Evolutionary conservation across 2,329 filamentous ascomycete genomes (phyloP).

Genomic region (Lecanicillium sp.): DNA sequence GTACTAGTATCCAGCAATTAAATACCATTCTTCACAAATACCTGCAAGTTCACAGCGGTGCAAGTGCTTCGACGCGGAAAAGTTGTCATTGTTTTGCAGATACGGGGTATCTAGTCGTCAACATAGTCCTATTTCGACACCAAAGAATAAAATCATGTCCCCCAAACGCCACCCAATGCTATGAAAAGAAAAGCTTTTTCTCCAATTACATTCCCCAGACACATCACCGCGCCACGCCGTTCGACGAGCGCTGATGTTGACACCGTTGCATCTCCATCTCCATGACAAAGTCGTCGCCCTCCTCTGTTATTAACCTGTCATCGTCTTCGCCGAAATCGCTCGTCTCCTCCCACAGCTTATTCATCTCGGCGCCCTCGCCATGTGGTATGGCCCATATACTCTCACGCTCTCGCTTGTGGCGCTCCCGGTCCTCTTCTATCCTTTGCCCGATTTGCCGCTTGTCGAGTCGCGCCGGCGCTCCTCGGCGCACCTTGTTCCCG

Average conservation of each 20-base stretch:
- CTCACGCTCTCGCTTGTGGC: constrained; percentile 86
- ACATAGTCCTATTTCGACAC: constrained; percentile 3
- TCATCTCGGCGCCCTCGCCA: constrained; percentile 58
- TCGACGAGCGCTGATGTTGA: constrained; percentile 26
- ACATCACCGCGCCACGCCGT: constrained; percentile 20
- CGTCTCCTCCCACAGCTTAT: constrained; percentile 77
- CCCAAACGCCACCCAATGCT: constrained; percentile 23
- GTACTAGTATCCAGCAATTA: constrained; percentile 21
- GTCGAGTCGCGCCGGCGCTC: constrained; percentile 47
- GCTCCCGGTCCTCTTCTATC: constrained; percentile 92
- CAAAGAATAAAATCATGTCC: constrained; percentile 9
- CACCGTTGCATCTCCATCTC: constrained; percentile 34
- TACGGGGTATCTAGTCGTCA: constrained; percentile 5
- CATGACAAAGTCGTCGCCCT: constrained; percentile 43
- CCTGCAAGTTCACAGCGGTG: not conserved
- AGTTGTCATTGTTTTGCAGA: not conserved
- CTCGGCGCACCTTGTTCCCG: constrained; percentile 25
- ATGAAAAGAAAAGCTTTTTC: constrained; percentile 1
- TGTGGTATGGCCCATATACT: constrained; percentile 83
- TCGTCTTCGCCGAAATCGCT: constrained; percentile 88
- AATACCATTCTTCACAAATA: constrained; percentile 1
- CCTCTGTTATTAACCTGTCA: constrained; percentile 67
- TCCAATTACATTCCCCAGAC: not conserved
- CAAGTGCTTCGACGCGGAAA: not conserved
- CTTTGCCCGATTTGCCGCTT: constrained; percentile 89